A percentile compares a stretch with the other conserved stretches of the same genome.
phyloP scores from a whole-genome alignment of 768 basidiomycete genomes.

The Lanmaoa pseudosensibilis region DNA sequence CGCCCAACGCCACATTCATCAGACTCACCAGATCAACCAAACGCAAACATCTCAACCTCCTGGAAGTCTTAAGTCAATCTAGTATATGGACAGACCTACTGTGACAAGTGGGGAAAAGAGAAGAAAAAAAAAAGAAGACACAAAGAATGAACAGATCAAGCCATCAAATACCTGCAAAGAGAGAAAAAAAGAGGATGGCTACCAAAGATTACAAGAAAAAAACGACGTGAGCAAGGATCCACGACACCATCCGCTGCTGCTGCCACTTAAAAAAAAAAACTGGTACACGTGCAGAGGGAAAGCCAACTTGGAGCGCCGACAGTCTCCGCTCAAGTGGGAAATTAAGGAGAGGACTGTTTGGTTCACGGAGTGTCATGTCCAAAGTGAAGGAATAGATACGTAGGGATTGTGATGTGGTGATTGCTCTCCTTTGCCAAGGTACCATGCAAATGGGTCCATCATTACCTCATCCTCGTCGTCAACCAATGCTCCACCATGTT shows the following conservation, averaged over 20 bases:
- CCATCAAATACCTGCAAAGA: conserved; percentile 2
- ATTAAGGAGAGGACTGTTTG: conserved; percentile 19
- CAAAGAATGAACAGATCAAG: conserved; percentile 9
- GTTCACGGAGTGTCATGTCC: conserved; percentile 25
- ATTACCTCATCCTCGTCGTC: conserved; percentile 14
- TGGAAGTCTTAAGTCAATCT: conserved; percentile 17
- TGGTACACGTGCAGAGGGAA: conserved; percentile 3
- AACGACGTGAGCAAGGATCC: conserved; percentile 2
- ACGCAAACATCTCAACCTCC: neutral
- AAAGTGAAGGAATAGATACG: conserved; percentile 35
- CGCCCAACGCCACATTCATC: too few relatives aligned
- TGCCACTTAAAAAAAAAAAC: neutral
- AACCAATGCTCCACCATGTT: conserved; percentile 15
- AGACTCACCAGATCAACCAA: neutral
- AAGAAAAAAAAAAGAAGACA: neutral
- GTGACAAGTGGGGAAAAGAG: conserved; percentile 12
- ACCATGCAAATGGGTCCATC: conserved; percentile 26
- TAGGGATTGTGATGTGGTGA: conserved; percentile 25
- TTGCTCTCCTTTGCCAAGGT: conserved; percentile 24
- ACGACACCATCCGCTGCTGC: conserved; percentile 2
- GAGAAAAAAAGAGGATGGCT: neutral
- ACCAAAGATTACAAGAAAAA: conserved; percentile 1
- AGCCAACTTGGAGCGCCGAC: conserved; percentile 4
- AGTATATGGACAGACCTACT: conserved; percentile 26
- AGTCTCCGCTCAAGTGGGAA: conserved; percentile 10